A percentile compares a stretch with the other conserved stretches of the same genome.
Conservation (phyloP, 2,329 filamentous ascomycete species). For the Colletotrichum caudatum region DNA sequence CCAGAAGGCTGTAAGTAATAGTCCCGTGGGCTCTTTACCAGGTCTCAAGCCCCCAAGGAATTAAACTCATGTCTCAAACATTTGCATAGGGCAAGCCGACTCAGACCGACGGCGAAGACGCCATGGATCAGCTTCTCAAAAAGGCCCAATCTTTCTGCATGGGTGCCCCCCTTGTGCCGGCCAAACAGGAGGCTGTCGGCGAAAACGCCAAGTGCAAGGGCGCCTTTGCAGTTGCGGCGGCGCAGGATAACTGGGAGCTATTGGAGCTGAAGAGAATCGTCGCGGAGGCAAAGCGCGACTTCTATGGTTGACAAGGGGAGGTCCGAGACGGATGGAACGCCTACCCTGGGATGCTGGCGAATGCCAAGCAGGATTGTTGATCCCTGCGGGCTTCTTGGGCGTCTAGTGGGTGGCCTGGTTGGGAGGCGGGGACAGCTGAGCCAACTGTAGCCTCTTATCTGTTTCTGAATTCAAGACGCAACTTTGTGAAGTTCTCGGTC, state of each 20-base stretch:
- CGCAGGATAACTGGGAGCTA: not conserved
- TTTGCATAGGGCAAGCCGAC: not conserved
- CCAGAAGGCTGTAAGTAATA: not conserved
- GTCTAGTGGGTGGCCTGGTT: not conserved
- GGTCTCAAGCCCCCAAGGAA: no score
- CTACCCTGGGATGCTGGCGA: not conserved
- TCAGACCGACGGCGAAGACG: not conserved
- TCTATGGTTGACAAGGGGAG: not conserved
- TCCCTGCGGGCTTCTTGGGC: not conserved
- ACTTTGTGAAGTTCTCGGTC: no score
- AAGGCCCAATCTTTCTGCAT: not conserved
- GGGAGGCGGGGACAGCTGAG: not conserved
- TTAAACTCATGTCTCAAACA: not conserved
- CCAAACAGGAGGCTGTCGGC: no score
- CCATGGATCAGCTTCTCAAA: not conserved
- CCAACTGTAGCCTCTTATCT: no score
- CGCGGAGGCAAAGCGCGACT: not conserved
- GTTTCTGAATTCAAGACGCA: no score
- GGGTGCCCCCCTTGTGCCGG: no score
- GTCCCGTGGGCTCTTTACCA: not conserved
- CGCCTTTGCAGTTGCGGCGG: not conserved
- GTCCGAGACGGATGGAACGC: not conserved
- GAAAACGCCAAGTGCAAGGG: not conserved
- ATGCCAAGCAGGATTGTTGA: rapidly evolving
- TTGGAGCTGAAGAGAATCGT: not conserved